These are phyloP conservation scores for Colletotrichum trifolii DNA, from an alignment of 2,329 filamentous ascomycete species.

Conservation along the genomic window DNA sequence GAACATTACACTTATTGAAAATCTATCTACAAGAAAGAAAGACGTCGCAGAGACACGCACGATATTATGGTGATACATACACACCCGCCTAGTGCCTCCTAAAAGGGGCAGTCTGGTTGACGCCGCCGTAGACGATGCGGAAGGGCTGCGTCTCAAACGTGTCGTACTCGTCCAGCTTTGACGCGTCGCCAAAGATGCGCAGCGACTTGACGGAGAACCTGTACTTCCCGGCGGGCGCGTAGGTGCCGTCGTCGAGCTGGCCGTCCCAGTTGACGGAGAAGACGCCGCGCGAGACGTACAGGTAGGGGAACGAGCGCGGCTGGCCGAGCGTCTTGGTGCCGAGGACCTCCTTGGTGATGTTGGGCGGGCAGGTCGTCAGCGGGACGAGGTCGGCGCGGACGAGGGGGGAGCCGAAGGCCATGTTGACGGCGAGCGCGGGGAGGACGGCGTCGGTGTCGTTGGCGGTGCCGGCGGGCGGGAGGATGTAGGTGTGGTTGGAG, in stretches of 20 bases:
- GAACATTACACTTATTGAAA: constrained; percentile 17
- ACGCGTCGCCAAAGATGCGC: constrained; percentile 61
- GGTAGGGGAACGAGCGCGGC: constrained; percentile 53
- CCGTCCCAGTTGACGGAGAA: constrained; percentile 55
- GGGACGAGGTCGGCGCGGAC: constrained; percentile 59
- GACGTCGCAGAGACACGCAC: constrained; percentile 7
- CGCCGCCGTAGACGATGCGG: constrained; percentile 53
- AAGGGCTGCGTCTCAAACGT: constrained; percentile 54
- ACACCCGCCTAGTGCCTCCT: constrained; percentile 9
- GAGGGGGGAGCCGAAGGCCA: constrained; percentile 58
- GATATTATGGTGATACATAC: constrained; percentile 1
- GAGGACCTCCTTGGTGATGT: constrained; percentile 46
- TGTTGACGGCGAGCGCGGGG: constrained; percentile 52
- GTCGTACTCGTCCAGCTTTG: constrained; percentile 59
- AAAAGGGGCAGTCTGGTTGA: constrained; percentile 21
- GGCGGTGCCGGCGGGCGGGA: constrained; percentile 53
- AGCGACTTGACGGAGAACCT: constrained; percentile 61
- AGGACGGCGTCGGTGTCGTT: constrained; percentile 45
- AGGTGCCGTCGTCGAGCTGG: constrained; percentile 56
- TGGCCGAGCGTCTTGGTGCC: constrained; percentile 56
- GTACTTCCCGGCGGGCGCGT: constrained; percentile 61
- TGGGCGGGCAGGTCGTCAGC: constrained; percentile 43
- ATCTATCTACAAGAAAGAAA: constrained; percentile 22
- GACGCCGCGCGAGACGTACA: constrained; percentile 46
- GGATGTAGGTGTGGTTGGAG: constrained; percentile 52